phyloP scores from a whole-genome alignment of 106 monocot species.

The Cymbidium sinense region DNA sequence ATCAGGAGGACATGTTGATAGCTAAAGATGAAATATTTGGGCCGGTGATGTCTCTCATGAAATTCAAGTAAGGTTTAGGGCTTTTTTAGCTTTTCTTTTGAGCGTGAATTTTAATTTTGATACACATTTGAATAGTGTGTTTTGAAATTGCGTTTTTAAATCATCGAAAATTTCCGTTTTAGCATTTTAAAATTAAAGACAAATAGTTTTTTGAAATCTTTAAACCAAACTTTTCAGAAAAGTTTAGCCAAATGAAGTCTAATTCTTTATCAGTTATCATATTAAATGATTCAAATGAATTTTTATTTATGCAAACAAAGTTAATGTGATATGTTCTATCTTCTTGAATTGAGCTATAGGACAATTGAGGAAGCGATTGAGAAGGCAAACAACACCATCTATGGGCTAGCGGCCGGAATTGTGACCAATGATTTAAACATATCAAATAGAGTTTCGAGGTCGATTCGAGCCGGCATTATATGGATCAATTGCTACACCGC shows the following conservation, averaged over 20 bases:
- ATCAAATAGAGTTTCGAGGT: conserved; percentile 29
- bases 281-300: background rate
- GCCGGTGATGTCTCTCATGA: conserved; percentile 49
- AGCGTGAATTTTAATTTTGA: no score
- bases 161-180: no score
- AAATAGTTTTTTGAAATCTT: no score
- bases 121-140: no score
- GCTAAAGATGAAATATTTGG: conserved; percentile 51
- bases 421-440: conserved; percentile 25
- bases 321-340: background rate
- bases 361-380: conserved; percentile 30
- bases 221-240: no score
- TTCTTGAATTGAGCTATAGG: conserved; percentile 7
- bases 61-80: conserved; percentile 35
- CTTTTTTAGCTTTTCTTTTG: no score
- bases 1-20: conserved; percentile 51
- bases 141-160: no score
- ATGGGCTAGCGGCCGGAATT: conserved; percentile 28
- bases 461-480: conserved; percentile 12
- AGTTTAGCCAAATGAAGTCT: no score
- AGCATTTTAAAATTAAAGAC: no score
- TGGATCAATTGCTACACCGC: conserved; percentile 33
- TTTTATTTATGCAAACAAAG: background rate
- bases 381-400: conserved; percentile 26
- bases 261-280: no score